Evolutionary conservation across 805 yeast genomes (phyloP), one percentile per base, ranked within the genome.

Genomic region (Zygosaccharomyces rouxii): DNA sequence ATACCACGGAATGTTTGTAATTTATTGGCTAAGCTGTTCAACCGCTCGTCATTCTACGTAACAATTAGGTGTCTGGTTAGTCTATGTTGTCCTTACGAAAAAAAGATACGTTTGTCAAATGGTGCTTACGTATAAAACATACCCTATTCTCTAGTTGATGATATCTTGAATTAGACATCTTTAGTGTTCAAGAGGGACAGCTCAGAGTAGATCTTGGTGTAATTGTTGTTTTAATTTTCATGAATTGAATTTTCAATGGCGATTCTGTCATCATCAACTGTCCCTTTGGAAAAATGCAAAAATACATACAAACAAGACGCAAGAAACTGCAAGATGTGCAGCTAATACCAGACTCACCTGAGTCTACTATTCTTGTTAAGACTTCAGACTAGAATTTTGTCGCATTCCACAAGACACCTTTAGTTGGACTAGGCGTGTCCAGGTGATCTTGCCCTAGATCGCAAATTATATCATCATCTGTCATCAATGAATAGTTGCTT

Each of bases 11-110:
- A 77, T 1, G 82, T 74, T 1, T 87, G 75, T 33, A 85, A 70
- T 62, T 85, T 85, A 44, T 76, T 73, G 2, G 90, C 86, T 19
- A 85, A 72, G 53, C 75, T 77, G 53, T 83, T 78, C 53, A 85
- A 73, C 52, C 83, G 75, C 31, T 71, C 70, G 60, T 85, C 86
- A 66, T 86, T 86, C 74, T 84, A 68, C 29, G 26, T 18, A 39
- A n/a, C 28, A 10, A 16, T 14, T 18, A 6, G 18, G 19, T 11
- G 10, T n/a, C 21, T 31, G 14, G 48, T 46, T 46, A 39, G 48
- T 46, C 26, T n/a, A 22, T 16, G 13, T 18, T 29, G 19, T 25
- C 33, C 35, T 35, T 5, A 13, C 28, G 23, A 37, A 42, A 21
- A 21, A 33, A 14, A 21, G 5, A 35, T 26, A 18, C 18, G 38